Evolutionary conservation across 2,329 filamentous ascomycete genomes (phyloP).

Genomic region (Simplicillium sp.): DNA sequence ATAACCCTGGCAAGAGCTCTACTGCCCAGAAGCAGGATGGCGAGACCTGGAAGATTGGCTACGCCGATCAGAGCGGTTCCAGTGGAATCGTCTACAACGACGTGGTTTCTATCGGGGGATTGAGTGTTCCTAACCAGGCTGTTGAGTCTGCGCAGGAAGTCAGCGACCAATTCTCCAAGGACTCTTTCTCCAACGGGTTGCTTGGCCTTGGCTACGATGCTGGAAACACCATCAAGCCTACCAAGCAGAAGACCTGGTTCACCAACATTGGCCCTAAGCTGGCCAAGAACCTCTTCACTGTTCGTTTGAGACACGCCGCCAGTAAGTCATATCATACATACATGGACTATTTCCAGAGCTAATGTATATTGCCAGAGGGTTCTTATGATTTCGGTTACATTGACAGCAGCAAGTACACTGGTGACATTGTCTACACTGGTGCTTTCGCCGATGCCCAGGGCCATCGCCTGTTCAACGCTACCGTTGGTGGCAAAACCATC

Average conservation of each 20-base stretch:
- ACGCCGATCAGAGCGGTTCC: constrained; percentile 33
- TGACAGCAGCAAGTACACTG: constrained; percentile 52
- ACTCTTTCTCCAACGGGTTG: constrained; percentile 32
- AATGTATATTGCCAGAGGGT: constrained; percentile 34
- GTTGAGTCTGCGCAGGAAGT: constrained; percentile 33
- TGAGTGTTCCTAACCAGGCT: constrained; percentile 29
- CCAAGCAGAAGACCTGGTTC: constrained; percentile 32
- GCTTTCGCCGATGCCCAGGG: constrained; percentile 49
- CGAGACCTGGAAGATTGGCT: constrained; percentile 30
- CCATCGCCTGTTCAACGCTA: constrained; percentile 43
- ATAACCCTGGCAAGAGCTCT: constrained; percentile 25
- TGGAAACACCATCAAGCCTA: constrained; percentile 31
- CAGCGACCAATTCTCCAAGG: constrained; percentile 26
- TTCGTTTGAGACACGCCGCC: constrained; percentile 47
- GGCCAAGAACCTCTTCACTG: constrained; percentile 48
- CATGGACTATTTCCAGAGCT: not conserved
- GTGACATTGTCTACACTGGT: constrained; percentile 50
- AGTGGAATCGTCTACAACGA: constrained; percentile 34
- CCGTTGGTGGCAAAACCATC: constrained; percentile 13
- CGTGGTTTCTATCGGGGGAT: constrained; percentile 28
- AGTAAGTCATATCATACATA: constrained; percentile 7
- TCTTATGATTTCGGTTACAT: constrained; percentile 68
- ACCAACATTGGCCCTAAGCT: constrained; percentile 18
- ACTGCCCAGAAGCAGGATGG: constrained; percentile 26
- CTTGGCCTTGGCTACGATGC: constrained; percentile 32